These are phyloP conservation scores for Pichia gijzeniarum DNA, from an alignment of 805 yeast species.

Conservation along the genomic window DNA sequence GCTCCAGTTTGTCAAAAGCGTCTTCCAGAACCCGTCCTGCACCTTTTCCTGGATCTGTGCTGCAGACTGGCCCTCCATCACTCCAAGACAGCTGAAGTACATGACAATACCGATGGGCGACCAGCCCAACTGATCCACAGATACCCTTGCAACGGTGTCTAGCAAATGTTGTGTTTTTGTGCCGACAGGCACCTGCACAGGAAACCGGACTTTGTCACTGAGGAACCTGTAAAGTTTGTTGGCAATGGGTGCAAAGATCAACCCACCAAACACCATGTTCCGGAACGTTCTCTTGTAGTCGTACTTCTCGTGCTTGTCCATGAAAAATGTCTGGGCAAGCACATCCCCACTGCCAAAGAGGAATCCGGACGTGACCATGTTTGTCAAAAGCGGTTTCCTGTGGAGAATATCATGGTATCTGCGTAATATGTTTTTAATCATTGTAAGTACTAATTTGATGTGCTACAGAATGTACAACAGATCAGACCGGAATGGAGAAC, in stretches of 20 bases:
- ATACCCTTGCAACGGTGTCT: constrained; percentile 46
- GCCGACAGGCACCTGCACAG: constrained; percentile 17
- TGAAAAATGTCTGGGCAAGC: constrained; percentile 53
- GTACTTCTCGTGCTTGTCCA: background rate
- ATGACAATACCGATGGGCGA: constrained; percentile 75
- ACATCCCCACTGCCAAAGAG: constrained; percentile 72
- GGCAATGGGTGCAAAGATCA: constrained; percentile 71
- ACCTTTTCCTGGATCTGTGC: background rate
- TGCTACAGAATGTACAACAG: too few relatives aligned
- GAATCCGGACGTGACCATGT: constrained; percentile 43
- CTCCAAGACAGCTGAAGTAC: constrained; percentile 61
- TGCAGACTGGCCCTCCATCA: constrained; percentile 36
- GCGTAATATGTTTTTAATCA: background rate
- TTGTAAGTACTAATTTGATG: too few relatives aligned
- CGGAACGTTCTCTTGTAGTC: constrained; percentile 28
- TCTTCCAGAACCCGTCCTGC: constrained; percentile 55
- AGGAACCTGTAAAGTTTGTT: constrained; percentile 61
- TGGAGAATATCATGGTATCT: constrained; percentile 7
- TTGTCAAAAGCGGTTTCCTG: constrained; percentile 38
- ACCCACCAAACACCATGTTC: constrained; percentile 64
- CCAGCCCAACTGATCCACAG: constrained; percentile 65
- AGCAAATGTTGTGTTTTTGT: constrained; percentile 13
- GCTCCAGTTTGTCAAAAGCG: constrained; percentile 68
- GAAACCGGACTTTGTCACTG: constrained; percentile 33
- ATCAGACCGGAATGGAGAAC: too few relatives aligned